A percentile compares a stretch with the other conserved stretches of the same genome.
These are phyloP conservation scores for Fusarium liriodendri DNA, from an alignment of 2,329 filamentous ascomycete genomes.

Conservation along the genomic window DNA sequence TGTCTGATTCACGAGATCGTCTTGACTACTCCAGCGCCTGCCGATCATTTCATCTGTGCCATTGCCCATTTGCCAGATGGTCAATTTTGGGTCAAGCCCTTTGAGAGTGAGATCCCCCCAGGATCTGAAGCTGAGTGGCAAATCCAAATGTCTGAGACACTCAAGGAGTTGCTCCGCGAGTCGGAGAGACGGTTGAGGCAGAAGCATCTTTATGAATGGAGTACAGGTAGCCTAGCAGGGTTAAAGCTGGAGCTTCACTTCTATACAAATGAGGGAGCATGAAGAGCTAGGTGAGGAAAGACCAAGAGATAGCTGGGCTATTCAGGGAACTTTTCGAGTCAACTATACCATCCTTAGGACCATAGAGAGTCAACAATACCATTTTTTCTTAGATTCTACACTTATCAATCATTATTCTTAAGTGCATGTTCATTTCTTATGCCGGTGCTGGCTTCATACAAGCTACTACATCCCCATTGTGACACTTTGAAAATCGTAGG, in stretches of 20 bases:
- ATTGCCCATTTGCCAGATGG: not conserved
- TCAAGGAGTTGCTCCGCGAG: not conserved
- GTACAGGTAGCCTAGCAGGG: not conserved
- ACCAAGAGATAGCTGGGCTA: not conserved
- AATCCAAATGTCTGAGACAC: not conserved
- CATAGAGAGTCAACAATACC: not conserved
- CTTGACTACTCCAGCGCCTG: not conserved
- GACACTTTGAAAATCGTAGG: not conserved
- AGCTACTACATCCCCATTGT: not conserved
- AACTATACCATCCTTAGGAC: not conserved
- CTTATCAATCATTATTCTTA: not conserved
- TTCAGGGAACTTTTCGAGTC: not conserved
- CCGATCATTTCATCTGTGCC: not conserved
- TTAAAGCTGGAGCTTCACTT: not conserved
- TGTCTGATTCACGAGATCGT: not conserved
- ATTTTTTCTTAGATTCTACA: not conserved
- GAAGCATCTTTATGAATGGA: not conserved
- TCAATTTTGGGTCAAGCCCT: not conserved
- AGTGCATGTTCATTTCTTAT: not conserved
- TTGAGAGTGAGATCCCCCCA: not conserved
- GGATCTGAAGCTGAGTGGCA: not conserved
- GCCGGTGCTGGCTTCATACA: not conserved
- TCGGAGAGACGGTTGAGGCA: not conserved
- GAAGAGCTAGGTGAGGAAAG: not conserved
- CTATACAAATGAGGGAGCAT: not conserved